Conservation (phyloP, 2,329 filamentous ascomycete species). For the Verticillium isaacii region DNA sequence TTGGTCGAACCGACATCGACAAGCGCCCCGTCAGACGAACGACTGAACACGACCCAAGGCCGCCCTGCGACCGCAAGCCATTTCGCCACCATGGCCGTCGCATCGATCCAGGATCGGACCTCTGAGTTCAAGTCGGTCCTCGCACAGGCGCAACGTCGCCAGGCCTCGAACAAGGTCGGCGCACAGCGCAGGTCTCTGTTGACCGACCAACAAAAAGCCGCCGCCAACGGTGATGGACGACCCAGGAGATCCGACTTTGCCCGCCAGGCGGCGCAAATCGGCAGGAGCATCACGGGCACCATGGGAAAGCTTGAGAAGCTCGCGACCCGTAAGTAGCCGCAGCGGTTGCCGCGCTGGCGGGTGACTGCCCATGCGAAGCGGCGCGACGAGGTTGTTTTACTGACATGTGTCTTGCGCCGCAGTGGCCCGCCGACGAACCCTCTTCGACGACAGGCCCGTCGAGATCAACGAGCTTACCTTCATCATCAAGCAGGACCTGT, state of each 20-base stretch:
- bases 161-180: conserved; percentile 71
- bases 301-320: conserved; percentile 95
- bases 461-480: conserved; percentile 91
- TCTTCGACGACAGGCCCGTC: conserved; percentile 94
- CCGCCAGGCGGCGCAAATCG: conserved; percentile 84
- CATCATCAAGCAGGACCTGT: conserved; percentile 96
- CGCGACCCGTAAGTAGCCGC: conserved; percentile 61
- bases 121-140: conserved; percentile 92
- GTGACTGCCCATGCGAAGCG: too few relatives aligned
- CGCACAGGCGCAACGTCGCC: conserved; percentile 74
- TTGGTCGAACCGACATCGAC: background rate
- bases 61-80: background rate
- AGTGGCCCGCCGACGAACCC: conserved; percentile 93
- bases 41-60: background rate
- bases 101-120: conserved; percentile 93
- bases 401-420: conserved; percentile 2
- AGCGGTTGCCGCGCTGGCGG: too few relatives aligned
- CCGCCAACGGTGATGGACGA: conserved; percentile 47
- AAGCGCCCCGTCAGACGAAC: background rate
- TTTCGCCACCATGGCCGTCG: conserved; percentile 48
- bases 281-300: conserved; percentile 82
- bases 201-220: conserved; percentile 65
- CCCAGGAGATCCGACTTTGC: conserved; percentile 85
- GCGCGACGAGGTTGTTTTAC: background rate
- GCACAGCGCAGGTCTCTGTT: conserved; percentile 78